Evolutionary conservation across 225 moss, liverwort and hornwort genomes (phyloP), one percentile per base, ranked within the genome.

Genomic region (Marchantia paleacea): DNA sequence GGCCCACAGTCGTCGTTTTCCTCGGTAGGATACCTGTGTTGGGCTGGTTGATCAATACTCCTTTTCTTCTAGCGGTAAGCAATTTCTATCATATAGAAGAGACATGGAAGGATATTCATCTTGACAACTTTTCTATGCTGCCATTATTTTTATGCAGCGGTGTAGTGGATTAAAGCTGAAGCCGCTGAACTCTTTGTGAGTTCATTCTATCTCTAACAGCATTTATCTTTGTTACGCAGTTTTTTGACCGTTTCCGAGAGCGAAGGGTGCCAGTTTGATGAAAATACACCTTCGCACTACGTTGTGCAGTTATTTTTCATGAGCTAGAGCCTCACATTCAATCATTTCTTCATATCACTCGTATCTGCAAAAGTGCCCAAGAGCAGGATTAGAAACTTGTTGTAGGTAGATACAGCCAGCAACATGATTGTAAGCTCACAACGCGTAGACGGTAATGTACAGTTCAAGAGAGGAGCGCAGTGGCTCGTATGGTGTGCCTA

Each of bases 1-100:
- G 97, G 97, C 97, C 97, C 48, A 99, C 97, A 54, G 91, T 93
- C 25, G 82, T 95, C 63, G 95, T 99, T 12, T 99, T 99, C 84
- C 89, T 99, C n/a, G 92, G 93, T 76, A 94, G 97, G 89, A 86
- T 99, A 68, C 97, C 97, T 77, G 84, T 95, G 61, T 71, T 99
- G 50, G 97, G 97, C 76, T 89, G 83, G 76, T 76, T 99, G 74
- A 88, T 99, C 50, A 90, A 92, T 75, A 93, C 92, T 78, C 97
- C 95, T 63, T 99, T 92, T 80, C 83, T 95, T 75, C 86, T 91
- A 69, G 81, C 89, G 79, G 95, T 92, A 87, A 88, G 89, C 77
- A 8, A 62, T 15, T 69, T 75, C 24, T 12, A n/a, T 75, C 12
- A 9, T 8, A 39, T 39, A 39, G 3, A 39, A 39, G 39, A 2